Base-by-base conservation (phyloP, 805 yeast species). In the Tetrapisispora arboricola region DNA sequence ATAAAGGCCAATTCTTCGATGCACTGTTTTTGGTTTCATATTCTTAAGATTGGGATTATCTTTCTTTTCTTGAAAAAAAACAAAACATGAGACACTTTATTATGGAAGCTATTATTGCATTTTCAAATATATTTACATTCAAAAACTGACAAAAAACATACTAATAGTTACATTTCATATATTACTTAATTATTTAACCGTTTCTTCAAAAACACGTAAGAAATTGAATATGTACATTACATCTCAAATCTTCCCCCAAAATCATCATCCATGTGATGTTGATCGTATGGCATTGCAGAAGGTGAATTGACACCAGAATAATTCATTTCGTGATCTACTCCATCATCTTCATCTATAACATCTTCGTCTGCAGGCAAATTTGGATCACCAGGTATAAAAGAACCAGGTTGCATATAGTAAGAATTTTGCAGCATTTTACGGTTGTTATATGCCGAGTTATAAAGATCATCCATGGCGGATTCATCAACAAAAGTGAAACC, bases 401-500 rank as follows among this genome's bases (percentile, higher is more conserved):
- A 80, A 5, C 87, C 88, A 13, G 75, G 78, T 40, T 70, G 75
- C 65, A 71, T 38, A 61, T 61, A 54, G 47, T 64, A 47, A 45
- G 72, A 54, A 51, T 54, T 57, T 49, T 61, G 62, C 40, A 59
- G 41, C 41, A 63, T 49, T 57, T 66, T 50, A 51, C 54, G 46
- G 36, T 51, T 58, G 43, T 48, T 58, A 39, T 60, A 57, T 15
- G 60, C 58, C 18, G 54, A 60, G 37, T 65, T 63, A 12, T 82
- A 81, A 62, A 83, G 84, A 50, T 88, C 96, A 54, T 88, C 95
- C 71, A 90, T 78, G 24, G 94, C 76, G 20, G 94, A 81, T 47
- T 84, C 96, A 60, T 88, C 96, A 37, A 90, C 96, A 62, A 84
- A 92, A 0, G 98, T 92, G 62, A 92, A 92, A 0, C 98, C 98